These are phyloP conservation scores for Castanea sativa DNA, from an alignment of 306 rosid genomes.

Conservation along the genomic window DNA sequence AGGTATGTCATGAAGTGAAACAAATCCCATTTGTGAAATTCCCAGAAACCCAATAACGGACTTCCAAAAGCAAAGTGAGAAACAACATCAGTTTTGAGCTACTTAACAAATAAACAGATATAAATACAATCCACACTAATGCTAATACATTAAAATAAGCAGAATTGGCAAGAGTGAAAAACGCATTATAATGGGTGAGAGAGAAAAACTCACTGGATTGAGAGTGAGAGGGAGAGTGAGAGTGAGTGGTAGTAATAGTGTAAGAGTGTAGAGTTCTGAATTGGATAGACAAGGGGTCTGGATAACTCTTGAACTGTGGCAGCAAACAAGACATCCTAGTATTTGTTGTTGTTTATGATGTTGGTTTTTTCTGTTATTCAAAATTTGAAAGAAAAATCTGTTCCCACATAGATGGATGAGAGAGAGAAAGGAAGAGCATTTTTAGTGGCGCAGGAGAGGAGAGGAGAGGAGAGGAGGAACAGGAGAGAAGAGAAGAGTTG, in stretches of 20 bases:
- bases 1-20: neutral
- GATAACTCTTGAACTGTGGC: conserved; percentile 72
- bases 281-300: conserved; percentile 45
- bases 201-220: conserved; percentile 30
- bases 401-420: neutral
- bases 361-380: neutral
- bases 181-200: too few relatives aligned
- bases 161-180: neutral
- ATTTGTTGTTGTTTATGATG: neutral
- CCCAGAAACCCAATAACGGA: neutral
- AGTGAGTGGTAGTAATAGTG: conserved; percentile 6
- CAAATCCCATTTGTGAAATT: neutral
- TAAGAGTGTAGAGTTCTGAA: conserved; percentile 39
- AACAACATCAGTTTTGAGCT: neutral
- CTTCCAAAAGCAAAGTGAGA: neutral
- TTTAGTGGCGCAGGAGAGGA: neutral
- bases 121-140: neutral
- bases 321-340: conserved; percentile 70
- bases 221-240: conserved; percentile 15
- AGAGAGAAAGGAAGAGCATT: neutral
- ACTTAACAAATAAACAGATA: neutral
- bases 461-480: neutral
- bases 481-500: conserved; percentile 15
- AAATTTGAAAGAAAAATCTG: neutral
- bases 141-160: neutral